Base-by-base conservation (phyloP, 371 early-diverging fungal genomes). In the Syncephalis fuscata region DNA sequence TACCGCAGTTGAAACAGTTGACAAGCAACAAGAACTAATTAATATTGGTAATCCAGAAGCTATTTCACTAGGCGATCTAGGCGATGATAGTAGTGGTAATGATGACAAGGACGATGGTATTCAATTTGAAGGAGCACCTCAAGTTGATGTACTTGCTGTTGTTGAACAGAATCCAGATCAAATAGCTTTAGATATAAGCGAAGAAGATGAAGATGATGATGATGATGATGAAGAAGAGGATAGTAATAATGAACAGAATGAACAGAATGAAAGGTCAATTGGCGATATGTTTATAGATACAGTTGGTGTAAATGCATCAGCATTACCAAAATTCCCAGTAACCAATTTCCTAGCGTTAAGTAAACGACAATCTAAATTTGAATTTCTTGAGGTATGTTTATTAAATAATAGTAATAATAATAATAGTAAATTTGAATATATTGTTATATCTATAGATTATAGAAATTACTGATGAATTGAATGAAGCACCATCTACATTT, bases 311-410 rank as follows among this genome's bases (percentile, higher is more conserved):
- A 32, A 4, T 55, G 8, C 63, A 69, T 1, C 60, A 69, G 36
- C 78, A 67, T 47, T 46, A 79, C 7, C 41, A 41, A 16, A 41
- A n/a, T 21, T 21, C n/a, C 41, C 16, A 41, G 15, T 15, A 41
- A 70, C 82, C 1, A 55, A 64, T 20, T 84, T 84, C 57, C 53
- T 81, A 21, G 67, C 78, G 16, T 55, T 84, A 16, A 82, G 82
- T 53, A 84, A 84, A 46, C 78, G 79, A 43, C 46, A 79, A 27
- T 76, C 76, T 0, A 41, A 61, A 26, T 56, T 74, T 7, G 63
- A 72, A 19, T 81, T 74, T 46, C 50, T 81, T 11, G 73, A 82
- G 62, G 77, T 76, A 57, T 45, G 32, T 7, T 15, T 22, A 11
- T 32, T 39, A 10, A 22, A 45, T 7, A 20, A 10, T 39, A 9